A percentile compares a stretch with the other conserved stretches of the same genome.
Conservation (phyloP, 2,329 filamentous ascomycete species). For the Penicillium sp. region DNA sequence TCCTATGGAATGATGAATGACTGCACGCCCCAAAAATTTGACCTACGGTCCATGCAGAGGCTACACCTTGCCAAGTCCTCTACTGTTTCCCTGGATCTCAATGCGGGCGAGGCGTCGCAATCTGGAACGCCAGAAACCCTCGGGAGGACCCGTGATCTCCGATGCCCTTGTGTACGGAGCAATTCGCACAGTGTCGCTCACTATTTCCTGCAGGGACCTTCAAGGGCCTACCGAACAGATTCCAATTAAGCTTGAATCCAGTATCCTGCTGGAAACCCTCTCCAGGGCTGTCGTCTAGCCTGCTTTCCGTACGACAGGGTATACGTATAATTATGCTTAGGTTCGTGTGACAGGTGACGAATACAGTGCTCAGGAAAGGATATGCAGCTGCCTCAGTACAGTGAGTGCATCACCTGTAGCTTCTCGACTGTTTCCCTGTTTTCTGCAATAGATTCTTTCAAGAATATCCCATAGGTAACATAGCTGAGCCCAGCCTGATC, state of each 20-base stretch:
- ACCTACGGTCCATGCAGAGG: not conserved
- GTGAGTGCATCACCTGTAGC: not conserved
- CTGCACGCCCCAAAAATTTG: not conserved
- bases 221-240: not conserved
- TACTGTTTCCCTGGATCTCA: not conserved
- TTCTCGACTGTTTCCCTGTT: not conserved
- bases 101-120: not conserved
- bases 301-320: constrained; percentile 6
- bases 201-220: constrained; percentile 7
- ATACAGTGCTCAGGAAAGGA: not conserved
- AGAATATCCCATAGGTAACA: not conserved
- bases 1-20: not conserved
- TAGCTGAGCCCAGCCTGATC: not conserved
- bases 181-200: not conserved
- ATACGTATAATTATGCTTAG: constrained; percentile 7
- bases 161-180: not conserved
- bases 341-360: not conserved
- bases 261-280: constrained; percentile 2
- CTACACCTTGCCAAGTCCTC: not conserved
- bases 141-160: not conserved
- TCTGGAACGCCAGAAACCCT: not conserved
- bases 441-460: not conserved
- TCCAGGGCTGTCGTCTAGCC: not conserved
- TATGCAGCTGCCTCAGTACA: not conserved
- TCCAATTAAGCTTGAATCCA: constrained; percentile 9